Evolutionary conservation across 2,329 filamentous ascomycete genomes (phyloP), one percentile per base, ranked within the genome.

Genomic region (Alternaria sp.): DNA sequence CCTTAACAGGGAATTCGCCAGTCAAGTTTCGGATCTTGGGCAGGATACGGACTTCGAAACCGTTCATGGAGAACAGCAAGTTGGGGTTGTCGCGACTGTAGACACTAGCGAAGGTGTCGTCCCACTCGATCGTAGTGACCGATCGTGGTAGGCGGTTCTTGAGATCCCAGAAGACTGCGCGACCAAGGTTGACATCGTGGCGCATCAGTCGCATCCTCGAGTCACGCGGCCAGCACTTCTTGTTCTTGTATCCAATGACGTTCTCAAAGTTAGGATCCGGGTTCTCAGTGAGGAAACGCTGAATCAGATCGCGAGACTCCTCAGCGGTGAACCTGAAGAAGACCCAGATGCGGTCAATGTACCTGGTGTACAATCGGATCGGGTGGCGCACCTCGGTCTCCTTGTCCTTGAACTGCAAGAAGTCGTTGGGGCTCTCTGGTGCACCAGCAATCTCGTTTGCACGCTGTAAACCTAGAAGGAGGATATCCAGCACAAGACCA

Each of bases 201-300:
- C 96, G 90, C 96, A 99, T 99, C 73, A 99, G 83, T 49, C 96
- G 91, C 96, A 99, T 99, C 54, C 96, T 89, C 23, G 94, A 97
- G 79, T 99, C 96, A 73, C 96, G 89, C 45, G 96, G 96, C 96
- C 96, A 99, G 82, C 96, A 99, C 80, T 98, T 99, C 85, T 99
- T 99, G 82, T 97, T 99, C 84, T 93, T 94, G 81, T 98, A 99
- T 0, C 96, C 96, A 72, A 99, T 98, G 45, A 99, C 96, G 68
- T 99, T 99, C 79, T 99, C 96, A 69, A 99, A 99, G 77, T 99
- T 99, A 3, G 96, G 96, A 80, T 99, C 96, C 0, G 96, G 96
- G 76, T 99, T 95, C 78, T 99, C 96, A 0, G 96, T 99, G 70
- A 99, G 85, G 86, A 98, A 99, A 10, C 96, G 91, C 79, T 99